A percentile compares a stretch with the other conserved stretches of the same genome.
Evolutionary conservation across 83 land plant genomes (phyloP).

Genomic region (Picea mariana): DNA sequence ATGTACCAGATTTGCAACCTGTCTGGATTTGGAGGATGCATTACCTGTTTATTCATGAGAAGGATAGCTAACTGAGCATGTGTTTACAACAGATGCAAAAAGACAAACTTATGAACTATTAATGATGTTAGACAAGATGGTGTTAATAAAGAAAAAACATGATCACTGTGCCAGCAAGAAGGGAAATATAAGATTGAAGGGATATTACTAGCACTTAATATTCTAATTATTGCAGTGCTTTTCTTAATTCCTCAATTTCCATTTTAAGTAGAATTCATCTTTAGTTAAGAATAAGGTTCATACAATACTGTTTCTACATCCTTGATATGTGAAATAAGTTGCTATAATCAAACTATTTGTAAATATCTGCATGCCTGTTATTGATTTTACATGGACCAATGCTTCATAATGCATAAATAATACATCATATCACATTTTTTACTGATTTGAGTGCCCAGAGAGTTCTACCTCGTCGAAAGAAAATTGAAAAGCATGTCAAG

Average conservation of each 20-base stretch:
- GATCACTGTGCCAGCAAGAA: not conserved
- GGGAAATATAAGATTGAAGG: not conserved
- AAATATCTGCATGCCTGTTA: not conserved
- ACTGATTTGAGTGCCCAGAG: not conserved
- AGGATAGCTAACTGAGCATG: not conserved
- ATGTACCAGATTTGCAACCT: not conserved
- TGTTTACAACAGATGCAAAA: not conserved
- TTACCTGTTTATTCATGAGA: not conserved
- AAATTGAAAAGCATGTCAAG: slow-evolving; percentile 63
- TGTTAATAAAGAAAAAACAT: not conserved
- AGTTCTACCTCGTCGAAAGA: slow-evolving; percentile 55
- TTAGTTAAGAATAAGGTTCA: not conserved
- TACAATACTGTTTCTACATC: not conserved
- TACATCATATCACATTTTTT: not conserved
- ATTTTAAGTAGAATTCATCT: not conserved
- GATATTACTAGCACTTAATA: not conserved
- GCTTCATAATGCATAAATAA: not conserved
- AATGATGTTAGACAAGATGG: not conserved
- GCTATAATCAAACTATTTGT: not conserved
- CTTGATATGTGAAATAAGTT: not conserved
- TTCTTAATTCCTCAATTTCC: not conserved
- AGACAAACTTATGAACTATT: not conserved
- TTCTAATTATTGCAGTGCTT: not conserved
- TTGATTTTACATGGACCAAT: not conserved
- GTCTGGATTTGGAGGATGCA: too few species aligned